Percentiles rank a stretch among this genome's conserved stretches.
Conservation (phyloP, 1,284 basidiomycete genomes). For the Polyporus tsugae region DNA sequence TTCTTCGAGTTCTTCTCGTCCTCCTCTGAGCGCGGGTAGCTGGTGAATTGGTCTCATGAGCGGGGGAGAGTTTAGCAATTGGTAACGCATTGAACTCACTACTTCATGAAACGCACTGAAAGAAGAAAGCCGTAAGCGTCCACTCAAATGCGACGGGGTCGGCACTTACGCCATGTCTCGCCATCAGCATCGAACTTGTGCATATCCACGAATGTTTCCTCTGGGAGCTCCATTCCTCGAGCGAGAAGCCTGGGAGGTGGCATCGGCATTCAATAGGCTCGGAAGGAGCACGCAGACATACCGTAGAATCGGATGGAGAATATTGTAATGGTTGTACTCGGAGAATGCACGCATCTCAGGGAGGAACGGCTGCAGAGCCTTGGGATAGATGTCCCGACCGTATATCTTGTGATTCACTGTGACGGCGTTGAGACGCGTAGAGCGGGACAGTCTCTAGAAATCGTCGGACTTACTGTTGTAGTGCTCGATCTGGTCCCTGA, state of each 20-base stretch:
- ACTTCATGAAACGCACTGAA: conserved; percentile 46
- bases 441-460: neutral
- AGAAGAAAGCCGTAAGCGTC: neutral
- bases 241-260: conserved; percentile 50
- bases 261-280: neutral
- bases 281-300: conserved; percentile 27
- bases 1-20: conserved; percentile 60
- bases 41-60: conserved; percentile 2
- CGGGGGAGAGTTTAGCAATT: too few species aligned
- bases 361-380: conserved; percentile 59
- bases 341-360: conserved; percentile 65
- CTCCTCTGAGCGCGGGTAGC: conserved; percentile 47
- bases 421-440: neutral
- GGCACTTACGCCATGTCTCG: conserved; percentile 41
- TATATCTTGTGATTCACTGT: conserved; percentile 59
- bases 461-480: conserved; percentile 57
- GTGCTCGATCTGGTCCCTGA: conserved; percentile 66
- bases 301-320: conserved; percentile 60
- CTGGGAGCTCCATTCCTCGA: conserved; percentile 43
- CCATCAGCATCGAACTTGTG: conserved; percentile 40
- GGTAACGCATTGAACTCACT: conserved; percentile 35
- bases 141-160: neutral
- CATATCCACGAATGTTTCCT: conserved; percentile 43
- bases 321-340: conserved; percentile 57
- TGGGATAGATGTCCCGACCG: conserved; percentile 52